phyloP scores from a whole-genome alignment of 306 rosid species.

The Castanea sativa region DNA sequence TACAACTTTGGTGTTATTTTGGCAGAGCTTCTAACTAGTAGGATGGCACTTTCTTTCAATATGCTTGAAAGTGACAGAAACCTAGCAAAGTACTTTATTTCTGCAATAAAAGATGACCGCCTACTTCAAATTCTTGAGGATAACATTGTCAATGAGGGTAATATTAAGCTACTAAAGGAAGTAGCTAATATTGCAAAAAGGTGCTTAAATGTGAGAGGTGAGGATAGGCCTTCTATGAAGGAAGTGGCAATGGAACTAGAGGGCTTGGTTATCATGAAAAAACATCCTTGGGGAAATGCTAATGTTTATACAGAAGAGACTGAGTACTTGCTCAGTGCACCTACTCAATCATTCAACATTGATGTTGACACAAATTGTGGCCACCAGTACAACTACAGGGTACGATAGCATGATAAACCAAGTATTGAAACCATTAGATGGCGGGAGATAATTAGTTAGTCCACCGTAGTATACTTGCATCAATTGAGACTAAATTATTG shows the following conservation, averaged over 20 bases:
- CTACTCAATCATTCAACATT: not conserved
- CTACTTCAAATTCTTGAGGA: conserved; percentile 15
- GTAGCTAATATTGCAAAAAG: conserved; percentile 1
- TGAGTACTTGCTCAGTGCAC: not conserved
- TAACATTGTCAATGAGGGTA: not conserved
- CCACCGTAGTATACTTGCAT: no score
- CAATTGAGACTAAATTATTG: no score
- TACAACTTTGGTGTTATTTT: conserved; percentile 24
- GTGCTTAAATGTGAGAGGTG: conserved; percentile 18
- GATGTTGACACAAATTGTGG: not conserved
- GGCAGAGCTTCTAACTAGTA: conserved; percentile 22
- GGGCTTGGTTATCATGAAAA: conserved; percentile 8
- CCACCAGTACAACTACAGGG: no score
- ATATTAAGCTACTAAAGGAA: conserved; percentile 16
- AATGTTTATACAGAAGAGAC: not conserved
- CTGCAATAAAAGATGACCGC: conserved; percentile 21
- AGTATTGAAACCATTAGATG: no score
- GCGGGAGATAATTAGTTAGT: no score
- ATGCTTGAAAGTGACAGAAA: conserved; percentile 13
- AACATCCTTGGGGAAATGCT: conserved; percentile 7
- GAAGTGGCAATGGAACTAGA: conserved; percentile 25
- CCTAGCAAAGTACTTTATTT: conserved; percentile 5
- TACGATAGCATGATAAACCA: no score
- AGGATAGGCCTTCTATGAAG: conserved; percentile 24
- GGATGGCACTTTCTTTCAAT: conserved; percentile 18